Conservation (phyloP, 352 stramenopile species). For the Pythium inflatum region DNA sequence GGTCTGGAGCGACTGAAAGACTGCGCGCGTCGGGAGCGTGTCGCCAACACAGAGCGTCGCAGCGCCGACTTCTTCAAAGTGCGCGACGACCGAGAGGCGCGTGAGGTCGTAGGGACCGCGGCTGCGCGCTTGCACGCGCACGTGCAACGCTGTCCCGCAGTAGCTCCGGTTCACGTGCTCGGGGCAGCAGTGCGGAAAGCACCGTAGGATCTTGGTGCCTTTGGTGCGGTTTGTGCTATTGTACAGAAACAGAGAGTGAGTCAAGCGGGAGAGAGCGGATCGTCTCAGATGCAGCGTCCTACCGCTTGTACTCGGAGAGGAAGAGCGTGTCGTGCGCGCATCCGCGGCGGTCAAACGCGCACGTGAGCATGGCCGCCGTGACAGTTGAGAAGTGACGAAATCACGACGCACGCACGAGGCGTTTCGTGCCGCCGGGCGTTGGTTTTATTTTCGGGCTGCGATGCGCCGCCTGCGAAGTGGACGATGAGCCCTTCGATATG, state of each 20-base stretch:
- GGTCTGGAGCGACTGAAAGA: slow-evolving; percentile 53
- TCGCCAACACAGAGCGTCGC: slow-evolving; percentile 21
- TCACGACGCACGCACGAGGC: no score
- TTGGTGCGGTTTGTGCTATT: slow-evolving; percentile 56
- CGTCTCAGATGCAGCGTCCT: no score
- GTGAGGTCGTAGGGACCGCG: not conserved
- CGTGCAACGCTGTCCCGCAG: slow-evolving; percentile 57
- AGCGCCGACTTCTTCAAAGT: slow-evolving; percentile 55
- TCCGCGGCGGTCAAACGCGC: slow-evolving; percentile 44
- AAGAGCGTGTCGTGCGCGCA: slow-evolving; percentile 56
- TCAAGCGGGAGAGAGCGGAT: no score
- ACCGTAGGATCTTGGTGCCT: slow-evolving; percentile 68
- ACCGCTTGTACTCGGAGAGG: slow-evolving; percentile 66
- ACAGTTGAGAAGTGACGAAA: not conserved
- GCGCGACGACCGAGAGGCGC: slow-evolving; percentile 43
- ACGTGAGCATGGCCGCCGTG: slow-evolving; percentile 31
- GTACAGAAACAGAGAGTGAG: no score
- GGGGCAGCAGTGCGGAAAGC: slow-evolving; percentile 75
- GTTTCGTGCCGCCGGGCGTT: no score
- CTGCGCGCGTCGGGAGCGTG: slow-evolving; percentile 29
- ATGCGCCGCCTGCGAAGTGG: no score
- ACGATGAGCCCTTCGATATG: no score
- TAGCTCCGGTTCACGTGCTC: slow-evolving; percentile 72
- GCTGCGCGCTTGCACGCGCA: slow-evolving; percentile 36
- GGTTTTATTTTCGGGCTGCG: no score